Conservation (phyloP, 2,329 filamentous ascomycete genomes). For the Fusarium sp. region DNA sequence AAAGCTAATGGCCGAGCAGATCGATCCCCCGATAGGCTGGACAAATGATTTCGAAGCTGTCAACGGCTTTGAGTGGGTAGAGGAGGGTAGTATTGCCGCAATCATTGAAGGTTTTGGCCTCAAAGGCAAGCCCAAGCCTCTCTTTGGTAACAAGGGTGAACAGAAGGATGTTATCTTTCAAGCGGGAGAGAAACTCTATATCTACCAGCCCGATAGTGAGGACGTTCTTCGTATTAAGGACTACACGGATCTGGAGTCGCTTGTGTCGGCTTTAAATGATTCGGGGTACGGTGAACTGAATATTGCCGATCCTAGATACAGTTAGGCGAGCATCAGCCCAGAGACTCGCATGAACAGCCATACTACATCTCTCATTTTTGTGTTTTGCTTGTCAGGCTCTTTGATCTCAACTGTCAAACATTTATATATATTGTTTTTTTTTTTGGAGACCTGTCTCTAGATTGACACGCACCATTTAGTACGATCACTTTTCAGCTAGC, state of each 20-base stretch:
- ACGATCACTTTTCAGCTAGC: background rate
- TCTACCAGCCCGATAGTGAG: background rate
- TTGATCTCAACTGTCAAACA: background rate
- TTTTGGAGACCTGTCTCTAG: background rate
- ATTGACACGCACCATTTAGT: background rate
- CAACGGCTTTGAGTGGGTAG: background rate
- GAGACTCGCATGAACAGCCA: background rate
- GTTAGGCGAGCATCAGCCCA: background rate
- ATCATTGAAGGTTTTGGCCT: background rate
- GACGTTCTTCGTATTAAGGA: background rate
- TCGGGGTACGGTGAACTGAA: background rate
- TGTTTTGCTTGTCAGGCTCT: accelerated
- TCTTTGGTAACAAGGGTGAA: background rate
- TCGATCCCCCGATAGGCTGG: background rate
- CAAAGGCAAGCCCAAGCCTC: background rate
- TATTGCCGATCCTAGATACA: background rate
- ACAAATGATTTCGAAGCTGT: background rate
- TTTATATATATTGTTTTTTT: background rate
- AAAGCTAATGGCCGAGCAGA: background rate
- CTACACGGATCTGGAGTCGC: background rate
- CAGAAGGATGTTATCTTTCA: background rate
- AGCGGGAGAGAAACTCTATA: background rate
- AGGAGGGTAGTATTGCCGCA: background rate
- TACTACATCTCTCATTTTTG: background rate
- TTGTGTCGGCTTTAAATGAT: background rate